These are phyloP conservation scores for Chondrus crispus DNA, from an alignment of 23 red algal genomes.

Conservation along the genomic window DNA sequence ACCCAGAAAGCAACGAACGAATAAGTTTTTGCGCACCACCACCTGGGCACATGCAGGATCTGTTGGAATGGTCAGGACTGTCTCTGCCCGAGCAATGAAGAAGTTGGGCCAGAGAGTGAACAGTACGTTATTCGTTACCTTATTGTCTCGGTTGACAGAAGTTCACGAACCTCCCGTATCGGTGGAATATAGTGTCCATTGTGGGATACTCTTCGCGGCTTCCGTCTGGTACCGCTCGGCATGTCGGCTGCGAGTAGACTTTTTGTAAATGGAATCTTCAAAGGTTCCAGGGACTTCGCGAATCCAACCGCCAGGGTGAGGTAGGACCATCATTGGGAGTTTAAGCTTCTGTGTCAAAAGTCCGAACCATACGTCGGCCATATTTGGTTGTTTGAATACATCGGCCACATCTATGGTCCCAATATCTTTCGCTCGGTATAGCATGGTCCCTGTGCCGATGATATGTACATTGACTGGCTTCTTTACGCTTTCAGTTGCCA, in stretches of 20 bases:
- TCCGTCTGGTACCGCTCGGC: conserved; percentile 51
- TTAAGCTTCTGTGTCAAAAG: conserved; percentile 24
- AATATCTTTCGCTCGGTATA: conserved; percentile 44
- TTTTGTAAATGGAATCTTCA: conserved; percentile 67
- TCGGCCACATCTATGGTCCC: conserved; percentile 25
- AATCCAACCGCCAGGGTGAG: conserved; percentile 64
- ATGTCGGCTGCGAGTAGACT: conserved; percentile 30
- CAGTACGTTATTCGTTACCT: background rate
- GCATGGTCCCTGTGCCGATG: conserved; percentile 72
- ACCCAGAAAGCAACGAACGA: conserved; percentile 26
- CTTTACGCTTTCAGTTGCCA: conserved; percentile 45
- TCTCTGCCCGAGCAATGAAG: background rate
- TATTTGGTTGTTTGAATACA: conserved; percentile 64
- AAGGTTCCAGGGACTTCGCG: conserved; percentile 77
- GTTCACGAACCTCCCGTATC: too few species aligned
- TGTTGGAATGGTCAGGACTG: conserved; percentile 39
- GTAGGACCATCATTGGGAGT: conserved; percentile 71
- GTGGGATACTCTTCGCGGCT: conserved; percentile 34
- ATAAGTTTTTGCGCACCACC: conserved; percentile 37
- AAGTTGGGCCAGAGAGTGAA: background rate
- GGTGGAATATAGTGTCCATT: conserved; percentile 25
- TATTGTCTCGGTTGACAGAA: background rate
- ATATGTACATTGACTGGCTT: conserved; percentile 58
- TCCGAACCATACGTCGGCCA: conserved; percentile 89
- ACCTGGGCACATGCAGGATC: conserved; percentile 14